A percentile compares a stretch with the other conserved stretches of the same genome.
Conservation (phyloP, 2,329 filamentous ascomycete species). For the Alternaria arborescens region DNA sequence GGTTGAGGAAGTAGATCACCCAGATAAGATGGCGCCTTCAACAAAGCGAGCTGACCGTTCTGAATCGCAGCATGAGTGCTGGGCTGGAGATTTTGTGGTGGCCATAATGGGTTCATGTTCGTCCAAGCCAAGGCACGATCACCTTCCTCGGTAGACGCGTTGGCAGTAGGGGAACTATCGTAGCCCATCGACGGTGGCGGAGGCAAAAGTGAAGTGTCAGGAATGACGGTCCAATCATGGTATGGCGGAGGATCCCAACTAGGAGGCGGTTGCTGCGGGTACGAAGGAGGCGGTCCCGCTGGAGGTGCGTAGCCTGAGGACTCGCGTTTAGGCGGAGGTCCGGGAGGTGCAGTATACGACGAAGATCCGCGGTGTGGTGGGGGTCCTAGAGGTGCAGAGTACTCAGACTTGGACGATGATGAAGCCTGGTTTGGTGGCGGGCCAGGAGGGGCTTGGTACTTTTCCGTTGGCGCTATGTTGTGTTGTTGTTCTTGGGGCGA, state of each 20-base stretch:
- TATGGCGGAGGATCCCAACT: slow-evolving; percentile 62
- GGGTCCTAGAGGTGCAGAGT: slow-evolving; percentile 33
- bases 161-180: slow-evolving; percentile 72
- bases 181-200: slow-evolving; percentile 75
- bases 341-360: slow-evolving; percentile 26
- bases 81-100: slow-evolving; percentile 61
- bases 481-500: slow-evolving; percentile 27
- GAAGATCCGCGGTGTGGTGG: slow-evolving; percentile 34
- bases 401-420: slow-evolving; percentile 21
- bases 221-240: slow-evolving; percentile 77
- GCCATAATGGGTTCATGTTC: slow-evolving; percentile 64
- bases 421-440: slow-evolving; percentile 38
- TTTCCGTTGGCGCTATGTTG: slow-evolving; percentile 26
- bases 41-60: slow-evolving; percentile 59
- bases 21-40: slow-evolving; percentile 41
- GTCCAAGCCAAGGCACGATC: slow-evolving; percentile 74
- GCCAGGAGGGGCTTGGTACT: slow-evolving; percentile 42
- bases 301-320: slow-evolving; percentile 41
- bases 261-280: slow-evolving; percentile 45
- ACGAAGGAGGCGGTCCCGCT: slow-evolving; percentile 38
- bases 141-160: slow-evolving; percentile 71
- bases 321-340: slow-evolving; percentile 29
- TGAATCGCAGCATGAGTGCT: slow-evolving; percentile 60
- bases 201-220: slow-evolving; percentile 76
- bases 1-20: slow-evolving; percentile 58